These are phyloP conservation scores for Periconia sp. DNA, from an alignment of 2,329 filamentous ascomycete species.

Conservation along the genomic window DNA sequence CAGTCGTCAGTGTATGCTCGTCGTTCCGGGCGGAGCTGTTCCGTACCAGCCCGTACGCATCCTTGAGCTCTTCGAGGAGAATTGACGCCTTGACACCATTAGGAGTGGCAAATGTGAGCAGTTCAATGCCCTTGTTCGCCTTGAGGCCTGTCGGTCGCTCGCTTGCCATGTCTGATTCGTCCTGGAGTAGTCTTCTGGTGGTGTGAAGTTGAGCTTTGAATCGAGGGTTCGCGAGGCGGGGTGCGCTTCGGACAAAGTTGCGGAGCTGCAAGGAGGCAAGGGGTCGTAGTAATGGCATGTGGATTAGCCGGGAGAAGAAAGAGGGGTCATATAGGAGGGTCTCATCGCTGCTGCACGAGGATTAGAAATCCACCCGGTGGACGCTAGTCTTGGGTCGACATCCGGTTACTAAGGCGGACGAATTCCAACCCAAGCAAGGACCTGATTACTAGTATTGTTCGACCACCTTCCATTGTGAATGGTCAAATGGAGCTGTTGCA, in stretches of 20 bases:
- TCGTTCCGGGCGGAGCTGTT: background rate
- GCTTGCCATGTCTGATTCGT: slow-evolving; percentile 28
- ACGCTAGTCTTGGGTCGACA: too few relatives aligned
- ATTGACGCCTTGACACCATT: slow-evolving; percentile 64
- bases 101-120: slow-evolving; percentile 62
- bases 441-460: too few relatives aligned
- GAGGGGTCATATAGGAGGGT: too few relatives aligned
- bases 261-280: slow-evolving; percentile 22
- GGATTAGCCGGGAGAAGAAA: too few relatives aligned
- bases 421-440: too few relatives aligned
- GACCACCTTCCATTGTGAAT: too few relatives aligned
- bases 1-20: background rate
- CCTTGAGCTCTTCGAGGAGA: slow-evolving; percentile 70
- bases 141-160: slow-evolving; percentile 62
- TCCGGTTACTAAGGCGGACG: too few relatives aligned
- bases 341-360: too few relatives aligned
- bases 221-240: slow-evolving; percentile 15
- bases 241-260: slow-evolving; percentile 15
- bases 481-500: too few relatives aligned
- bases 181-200: slow-evolving; percentile 18
- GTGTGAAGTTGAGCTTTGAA: slow-evolving; percentile 27
- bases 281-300: slow-evolving; percentile 29
- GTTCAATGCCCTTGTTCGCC: slow-evolving; percentile 68
- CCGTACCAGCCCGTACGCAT: slow-evolving; percentile 59
- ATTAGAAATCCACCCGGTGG: too few relatives aligned